Conservation (phyloP, 192 early-diverging fungal genomes). For the Coemansia sp. region DNA sequence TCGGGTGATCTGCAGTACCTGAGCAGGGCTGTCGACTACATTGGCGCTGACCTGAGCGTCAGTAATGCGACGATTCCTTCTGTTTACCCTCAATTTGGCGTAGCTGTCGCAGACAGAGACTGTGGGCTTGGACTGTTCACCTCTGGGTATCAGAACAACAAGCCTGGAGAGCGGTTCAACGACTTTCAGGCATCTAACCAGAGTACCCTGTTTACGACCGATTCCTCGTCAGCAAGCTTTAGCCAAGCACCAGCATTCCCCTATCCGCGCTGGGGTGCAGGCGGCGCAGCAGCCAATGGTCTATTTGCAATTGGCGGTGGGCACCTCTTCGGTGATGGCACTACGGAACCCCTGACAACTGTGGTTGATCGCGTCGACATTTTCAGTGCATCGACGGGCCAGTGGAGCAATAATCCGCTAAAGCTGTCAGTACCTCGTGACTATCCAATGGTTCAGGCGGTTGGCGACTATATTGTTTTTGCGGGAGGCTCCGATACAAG, state of each 20-base stretch:
- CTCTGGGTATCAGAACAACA: conserved; percentile 49
- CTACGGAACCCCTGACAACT: conserved; percentile 21
- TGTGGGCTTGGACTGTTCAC: conserved; percentile 38
- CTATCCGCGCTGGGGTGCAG: conserved; percentile 48
- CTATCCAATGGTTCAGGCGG: conserved; percentile 44
- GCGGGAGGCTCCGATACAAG: conserved; percentile 30
- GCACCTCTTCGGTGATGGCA: conserved; percentile 33
- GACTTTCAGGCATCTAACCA: conserved; percentile 52
- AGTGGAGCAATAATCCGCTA: conserved; percentile 42
- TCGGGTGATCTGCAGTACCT: conserved; percentile 56
- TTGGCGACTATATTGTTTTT: conserved; percentile 54
- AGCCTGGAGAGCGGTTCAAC: conserved; percentile 54
- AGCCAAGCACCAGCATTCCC: conserved; percentile 29
- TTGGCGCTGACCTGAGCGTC: conserved; percentile 23
- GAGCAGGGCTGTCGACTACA: conserved; percentile 46
- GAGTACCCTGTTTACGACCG: conserved; percentile 28
- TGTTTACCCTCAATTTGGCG: conserved; percentile 45
- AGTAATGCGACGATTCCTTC: conserved; percentile 14
- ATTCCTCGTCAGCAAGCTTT: background rate
- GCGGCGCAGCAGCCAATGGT: conserved; percentile 49
- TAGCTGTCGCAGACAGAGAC: conserved; percentile 24
- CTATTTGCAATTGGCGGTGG: conserved; percentile 54
- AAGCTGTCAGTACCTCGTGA: conserved; percentile 41
- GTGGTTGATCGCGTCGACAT: conserved; percentile 47
- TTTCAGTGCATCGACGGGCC: conserved; percentile 19